phyloP scores from a whole-genome alignment of 805 yeast species.

The Candida maris region DNA sequence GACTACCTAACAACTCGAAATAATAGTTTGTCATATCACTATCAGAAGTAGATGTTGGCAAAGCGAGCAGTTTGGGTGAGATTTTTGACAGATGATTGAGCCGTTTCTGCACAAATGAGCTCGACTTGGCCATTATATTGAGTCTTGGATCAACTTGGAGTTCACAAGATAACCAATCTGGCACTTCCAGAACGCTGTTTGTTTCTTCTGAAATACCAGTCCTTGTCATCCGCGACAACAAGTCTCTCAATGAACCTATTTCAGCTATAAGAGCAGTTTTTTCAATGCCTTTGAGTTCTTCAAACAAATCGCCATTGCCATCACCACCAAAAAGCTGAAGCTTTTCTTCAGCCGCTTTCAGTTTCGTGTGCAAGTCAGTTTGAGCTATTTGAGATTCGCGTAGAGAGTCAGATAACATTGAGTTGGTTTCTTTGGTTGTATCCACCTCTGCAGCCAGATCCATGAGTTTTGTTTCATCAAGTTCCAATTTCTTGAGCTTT shows the following conservation, averaged over 20 bases:
- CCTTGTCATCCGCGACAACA: constrained; percentile 7
- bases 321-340: constrained; percentile 12
- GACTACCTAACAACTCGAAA: not conserved
- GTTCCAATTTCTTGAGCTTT: constrained; percentile 35
- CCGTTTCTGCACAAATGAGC: constrained; percentile 1
- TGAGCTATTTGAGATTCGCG: constrained; percentile 11
- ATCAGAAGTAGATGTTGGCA: not conserved
- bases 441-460: constrained; percentile 21
- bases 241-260: constrained; percentile 11
- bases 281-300: constrained; percentile 11
- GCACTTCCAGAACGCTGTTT: no score
- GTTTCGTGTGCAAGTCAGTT: constrained; percentile 1
- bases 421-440: constrained; percentile 23
- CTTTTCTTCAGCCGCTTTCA: constrained; percentile 7
- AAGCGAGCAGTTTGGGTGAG: not conserved
- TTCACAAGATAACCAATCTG: no score
- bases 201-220: constrained; percentile 1
- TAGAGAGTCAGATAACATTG: constrained; percentile 14
- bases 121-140: constrained; percentile 2
- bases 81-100: not conserved
- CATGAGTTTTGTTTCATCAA: constrained; percentile 27
- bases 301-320: constrained; percentile 7
- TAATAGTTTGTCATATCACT: not conserved
- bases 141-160: no score
- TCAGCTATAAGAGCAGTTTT: constrained; percentile 11